These are phyloP conservation scores for Eimeria maxima DNA, from an alignment of 169 alveolate species.

Conservation along the genomic window DNA sequence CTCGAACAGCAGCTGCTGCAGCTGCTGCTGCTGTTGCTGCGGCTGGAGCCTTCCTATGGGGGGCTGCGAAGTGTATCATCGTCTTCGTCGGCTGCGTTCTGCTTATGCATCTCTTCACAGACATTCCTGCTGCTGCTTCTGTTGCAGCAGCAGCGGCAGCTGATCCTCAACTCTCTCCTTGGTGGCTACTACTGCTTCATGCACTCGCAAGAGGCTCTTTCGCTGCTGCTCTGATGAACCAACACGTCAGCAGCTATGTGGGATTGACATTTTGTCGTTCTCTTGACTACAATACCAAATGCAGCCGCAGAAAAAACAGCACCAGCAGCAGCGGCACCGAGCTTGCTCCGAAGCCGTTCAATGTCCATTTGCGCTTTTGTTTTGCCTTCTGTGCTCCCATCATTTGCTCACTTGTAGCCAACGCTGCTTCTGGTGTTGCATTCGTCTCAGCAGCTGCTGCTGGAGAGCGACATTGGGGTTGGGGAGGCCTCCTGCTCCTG, in stretches of 20 bases:
- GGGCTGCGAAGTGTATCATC: background rate
- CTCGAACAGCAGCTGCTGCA: background rate
- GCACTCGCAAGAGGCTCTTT: conserved; percentile 59
- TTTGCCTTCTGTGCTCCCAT: conserved; percentile 13
- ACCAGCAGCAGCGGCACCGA: conserved; percentile 27
- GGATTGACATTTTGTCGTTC: background rate
- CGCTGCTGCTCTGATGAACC: conserved; percentile 63
- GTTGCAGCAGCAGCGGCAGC: conserved; percentile 41
- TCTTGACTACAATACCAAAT: background rate
- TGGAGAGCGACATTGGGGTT: background rate
- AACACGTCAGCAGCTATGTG: background rate
- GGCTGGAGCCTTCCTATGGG: background rate
- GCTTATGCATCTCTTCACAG: background rate
- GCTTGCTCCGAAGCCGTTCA: background rate
- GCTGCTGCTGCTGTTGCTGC: background rate
- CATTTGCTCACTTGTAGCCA: background rate
- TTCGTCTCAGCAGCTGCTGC: background rate
- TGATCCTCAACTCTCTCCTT: background rate
- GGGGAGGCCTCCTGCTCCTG: conserved; percentile 8
- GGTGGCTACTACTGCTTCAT: conserved; percentile 72
- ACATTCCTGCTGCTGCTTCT: conserved; percentile 26
- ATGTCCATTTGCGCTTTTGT: background rate
- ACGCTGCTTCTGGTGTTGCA: conserved; percentile 31
- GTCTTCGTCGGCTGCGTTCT: conserved; percentile 34
- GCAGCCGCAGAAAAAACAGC: conserved; percentile 56